Evolutionary conservation across 2,329 filamentous ascomycete genomes (phyloP).

Genomic region (Diaporthe sp.): DNA sequence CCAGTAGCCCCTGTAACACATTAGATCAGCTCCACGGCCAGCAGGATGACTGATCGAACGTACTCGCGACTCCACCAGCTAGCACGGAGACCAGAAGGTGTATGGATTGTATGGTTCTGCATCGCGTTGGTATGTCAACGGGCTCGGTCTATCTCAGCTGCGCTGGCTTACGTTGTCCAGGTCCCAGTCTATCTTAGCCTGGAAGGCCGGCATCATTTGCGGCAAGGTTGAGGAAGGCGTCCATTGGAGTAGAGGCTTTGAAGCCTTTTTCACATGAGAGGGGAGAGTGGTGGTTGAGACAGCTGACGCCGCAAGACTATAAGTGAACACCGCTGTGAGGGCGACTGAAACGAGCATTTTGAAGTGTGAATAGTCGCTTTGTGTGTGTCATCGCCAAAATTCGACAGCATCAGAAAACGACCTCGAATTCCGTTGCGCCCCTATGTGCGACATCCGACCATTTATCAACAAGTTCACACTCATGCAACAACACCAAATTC

Average conservation of each 20-base stretch:
- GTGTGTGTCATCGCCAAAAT: not conserved
- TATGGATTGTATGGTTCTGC: slow-evolving; percentile 1
- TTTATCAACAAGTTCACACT: not conserved
- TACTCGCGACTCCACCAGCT: slow-evolving; percentile 11
- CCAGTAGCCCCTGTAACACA: not conserved
- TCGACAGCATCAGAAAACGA: not conserved
- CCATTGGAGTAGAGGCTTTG: not conserved
- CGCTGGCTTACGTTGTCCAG: not conserved
- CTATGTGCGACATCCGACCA: too few species aligned
- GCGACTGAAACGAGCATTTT: not conserved
- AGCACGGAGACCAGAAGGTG: not conserved
- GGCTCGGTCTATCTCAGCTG: too few species aligned
- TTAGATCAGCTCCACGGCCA: not conserved
- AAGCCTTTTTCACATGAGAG: not conserved
- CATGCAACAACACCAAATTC: not conserved
- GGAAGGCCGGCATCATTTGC: not conserved
- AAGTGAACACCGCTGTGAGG: not conserved
- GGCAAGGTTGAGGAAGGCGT: not conserved
- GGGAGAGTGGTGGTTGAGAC: not conserved
- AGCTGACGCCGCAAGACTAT: not conserved
- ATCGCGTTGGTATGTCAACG: not conserved
- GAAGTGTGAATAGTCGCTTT: not conserved
- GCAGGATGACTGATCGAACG: not conserved
- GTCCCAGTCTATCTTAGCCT: not conserved
- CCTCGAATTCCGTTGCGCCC: too few species aligned